Percentiles rank a stretch among this genome's conserved stretches.
Conservation (phyloP, 352 stramenopile species). For the Detonula confervacea region DNA sequence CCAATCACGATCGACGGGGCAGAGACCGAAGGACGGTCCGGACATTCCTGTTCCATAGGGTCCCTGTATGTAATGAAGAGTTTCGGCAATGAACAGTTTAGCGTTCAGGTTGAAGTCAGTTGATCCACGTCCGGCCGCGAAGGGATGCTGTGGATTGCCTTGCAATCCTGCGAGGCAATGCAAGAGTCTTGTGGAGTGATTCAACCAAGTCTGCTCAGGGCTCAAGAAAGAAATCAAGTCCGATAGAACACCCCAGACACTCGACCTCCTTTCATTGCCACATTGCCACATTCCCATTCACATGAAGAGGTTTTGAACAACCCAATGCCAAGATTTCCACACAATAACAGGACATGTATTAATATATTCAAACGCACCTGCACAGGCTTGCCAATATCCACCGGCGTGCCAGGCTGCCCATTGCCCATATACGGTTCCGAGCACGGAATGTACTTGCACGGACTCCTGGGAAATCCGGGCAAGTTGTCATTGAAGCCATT, state of each 20-base stretch:
- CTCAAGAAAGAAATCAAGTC: not conserved
- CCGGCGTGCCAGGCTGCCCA: constrained; percentile 89
- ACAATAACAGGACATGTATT: too few species aligned
- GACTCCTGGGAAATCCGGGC: constrained; percentile 89
- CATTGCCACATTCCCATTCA: too few species aligned
- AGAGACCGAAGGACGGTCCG: constrained; percentile 90
- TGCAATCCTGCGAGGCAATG: too few species aligned
- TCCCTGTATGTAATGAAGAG: constrained; percentile 78
- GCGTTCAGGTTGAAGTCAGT: too few species aligned
- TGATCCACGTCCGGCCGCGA: too few species aligned
- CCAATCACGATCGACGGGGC: constrained; percentile 88
- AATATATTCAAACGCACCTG: constrained; percentile 19
- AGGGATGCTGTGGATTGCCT: too few species aligned
- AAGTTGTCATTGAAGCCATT: constrained; percentile 91
- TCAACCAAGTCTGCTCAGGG: not conserved
- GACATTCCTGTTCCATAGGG: constrained; percentile 84
- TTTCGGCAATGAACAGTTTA: too few species aligned
- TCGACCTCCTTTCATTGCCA: too few species aligned
- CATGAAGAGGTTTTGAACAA: too few species aligned
- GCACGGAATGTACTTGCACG: constrained; percentile 90
- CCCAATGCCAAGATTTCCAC: too few species aligned
- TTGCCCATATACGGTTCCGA: constrained; percentile 89
- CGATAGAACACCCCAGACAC: too few species aligned
- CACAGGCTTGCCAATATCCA: constrained; percentile 89
- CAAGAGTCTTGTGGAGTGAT: too few species aligned